Conservation (phyloP, 257 asterid species). For the Cruciata laevipes region DNA sequence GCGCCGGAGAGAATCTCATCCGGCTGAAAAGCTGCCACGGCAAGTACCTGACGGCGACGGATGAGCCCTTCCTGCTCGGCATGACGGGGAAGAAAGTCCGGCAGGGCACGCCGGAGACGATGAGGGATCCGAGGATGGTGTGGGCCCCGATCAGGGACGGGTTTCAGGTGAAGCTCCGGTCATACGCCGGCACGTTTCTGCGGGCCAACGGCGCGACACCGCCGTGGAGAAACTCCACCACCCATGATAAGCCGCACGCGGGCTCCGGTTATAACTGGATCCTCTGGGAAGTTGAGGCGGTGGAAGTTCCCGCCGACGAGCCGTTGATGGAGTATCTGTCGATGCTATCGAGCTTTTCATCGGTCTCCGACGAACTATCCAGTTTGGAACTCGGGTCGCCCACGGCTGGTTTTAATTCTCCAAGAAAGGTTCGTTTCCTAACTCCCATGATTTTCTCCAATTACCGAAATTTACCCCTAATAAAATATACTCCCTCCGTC, state of each 20-base stretch:
- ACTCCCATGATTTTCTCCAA: neutral
- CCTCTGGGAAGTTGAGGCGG: conserved; percentile 70
- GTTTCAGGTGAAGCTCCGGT: conserved; percentile 57
- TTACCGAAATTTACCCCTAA: neutral
- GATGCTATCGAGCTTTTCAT: conserved; percentile 63
- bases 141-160: conserved; percentile 91
- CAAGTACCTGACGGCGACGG: conserved; percentile 62
- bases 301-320: conserved; percentile 75
- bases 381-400: conserved; percentile 69
- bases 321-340: conserved; percentile 54
- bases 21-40: conserved; percentile 68
- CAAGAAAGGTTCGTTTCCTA: conserved; percentile 55
- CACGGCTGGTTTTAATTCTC: conserved; percentile 32
- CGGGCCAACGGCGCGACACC: conserved; percentile 95
- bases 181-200: conserved; percentile 54
- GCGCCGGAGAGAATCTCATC: conserved; percentile 22
- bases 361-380: conserved; percentile 71
- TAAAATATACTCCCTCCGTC: no score
- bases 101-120: conserved; percentile 41
- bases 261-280: conserved; percentile 56
- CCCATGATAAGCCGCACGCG: conserved; percentile 57
- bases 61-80: conserved; percentile 56
- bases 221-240: conserved; percentile 86
- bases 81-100: conserved; percentile 70
- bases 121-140: conserved; percentile 32